Conservation (phyloP, 2,329 filamentous ascomycete genomes). For the Talaromyces sp. region DNA sequence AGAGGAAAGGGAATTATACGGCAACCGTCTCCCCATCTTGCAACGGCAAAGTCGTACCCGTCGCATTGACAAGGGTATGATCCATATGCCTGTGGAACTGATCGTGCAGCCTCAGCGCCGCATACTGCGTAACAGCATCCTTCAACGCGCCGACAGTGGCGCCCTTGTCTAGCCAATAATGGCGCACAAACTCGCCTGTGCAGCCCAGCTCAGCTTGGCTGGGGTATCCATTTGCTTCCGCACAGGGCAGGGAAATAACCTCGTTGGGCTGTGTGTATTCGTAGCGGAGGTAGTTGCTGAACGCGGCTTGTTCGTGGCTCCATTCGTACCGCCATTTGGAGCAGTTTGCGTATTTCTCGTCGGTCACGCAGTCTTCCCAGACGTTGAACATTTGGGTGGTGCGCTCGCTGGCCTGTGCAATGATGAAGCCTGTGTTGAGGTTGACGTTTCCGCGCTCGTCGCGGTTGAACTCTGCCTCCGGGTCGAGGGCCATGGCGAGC, state of each 20-base stretch:
- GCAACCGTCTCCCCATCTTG: conserved; percentile 6
- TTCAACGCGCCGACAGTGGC: conserved; percentile 4
- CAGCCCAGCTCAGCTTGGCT: conserved; percentile 4
- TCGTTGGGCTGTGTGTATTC: conserved; percentile 8
- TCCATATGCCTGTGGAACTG: conserved; percentile 13
- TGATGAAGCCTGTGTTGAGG: conserved; percentile 17
- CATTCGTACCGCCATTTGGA: conserved; percentile 17
- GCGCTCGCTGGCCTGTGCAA: conserved; percentile 16
- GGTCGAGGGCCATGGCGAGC: conserved; percentile 16
- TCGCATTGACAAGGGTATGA: conserved; percentile 13
- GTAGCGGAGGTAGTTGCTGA: conserved; percentile 17
- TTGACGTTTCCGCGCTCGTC: conserved; percentile 16
- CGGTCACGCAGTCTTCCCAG: conserved; percentile 17
- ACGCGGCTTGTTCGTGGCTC: conserved; percentile 18
- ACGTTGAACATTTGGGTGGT: conserved; percentile 14
- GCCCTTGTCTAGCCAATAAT: conserved; percentile 15
- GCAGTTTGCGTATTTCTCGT: conserved; percentile 6
- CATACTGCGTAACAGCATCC: conserved; percentile 13
- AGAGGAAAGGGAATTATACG: neutral
- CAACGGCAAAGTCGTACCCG: conserved; percentile 9
- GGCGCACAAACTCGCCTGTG: conserved; percentile 15
- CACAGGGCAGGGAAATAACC: conserved; percentile 10
- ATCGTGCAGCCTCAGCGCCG: conserved; percentile 14
- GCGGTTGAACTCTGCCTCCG: conserved; percentile 2
- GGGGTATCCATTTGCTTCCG: conserved; percentile 16